Percentiles rank a stretch among this genome's conserved stretches.
Conservation (phyloP, 495 filamentous ascomycete species). For the Haplographium delicatum region DNA sequence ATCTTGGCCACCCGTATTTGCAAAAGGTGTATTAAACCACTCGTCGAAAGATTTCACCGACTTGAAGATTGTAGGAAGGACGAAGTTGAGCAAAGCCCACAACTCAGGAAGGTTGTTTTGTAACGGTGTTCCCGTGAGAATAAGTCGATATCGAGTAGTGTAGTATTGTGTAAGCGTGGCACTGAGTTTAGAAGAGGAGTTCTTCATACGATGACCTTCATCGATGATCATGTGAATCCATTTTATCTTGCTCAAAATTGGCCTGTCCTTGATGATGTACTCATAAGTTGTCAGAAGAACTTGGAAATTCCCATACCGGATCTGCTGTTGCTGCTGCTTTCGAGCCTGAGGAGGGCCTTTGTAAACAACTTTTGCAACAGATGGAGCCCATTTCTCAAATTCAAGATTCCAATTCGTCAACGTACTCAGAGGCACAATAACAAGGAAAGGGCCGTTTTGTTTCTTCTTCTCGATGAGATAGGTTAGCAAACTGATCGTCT, state of each 20-base stretch:
- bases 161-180: slow-evolving; percentile 94
- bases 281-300: slow-evolving; percentile 96
- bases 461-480: slow-evolving; percentile 94
- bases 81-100: slow-evolving; percentile 97
- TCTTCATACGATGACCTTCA: slow-evolving; percentile 99
- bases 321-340: slow-evolving; percentile 88
- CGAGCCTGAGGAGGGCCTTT: slow-evolving; percentile 87
- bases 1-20: slow-evolving; percentile 94
- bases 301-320: slow-evolving; percentile 92
- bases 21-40: slow-evolving; percentile 99
- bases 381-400: slow-evolving; percentile 98
- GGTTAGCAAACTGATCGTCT: slow-evolving; percentile 96
- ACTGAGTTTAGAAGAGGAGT: slow-evolving; percentile 92
- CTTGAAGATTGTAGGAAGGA: slow-evolving; percentile 97
- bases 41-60: slow-evolving; percentile 99
- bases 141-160: slow-evolving; percentile 87
- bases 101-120: slow-evolving; percentile 96
- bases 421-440: slow-evolving; percentile 94
- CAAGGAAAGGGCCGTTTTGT: slow-evolving; percentile 88
- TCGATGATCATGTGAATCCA: slow-evolving; percentile 99
- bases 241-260: slow-evolving; percentile 90
- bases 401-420: slow-evolving; percentile 98
- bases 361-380: slow-evolving; percentile 82
- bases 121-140: slow-evolving; percentile 92
- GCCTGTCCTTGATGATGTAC: slow-evolving; percentile 98